These are phyloP conservation scores for Leccinum rimulosum DNA, from an alignment of 768 basidiomycete species.

Conservation along the genomic window DNA sequence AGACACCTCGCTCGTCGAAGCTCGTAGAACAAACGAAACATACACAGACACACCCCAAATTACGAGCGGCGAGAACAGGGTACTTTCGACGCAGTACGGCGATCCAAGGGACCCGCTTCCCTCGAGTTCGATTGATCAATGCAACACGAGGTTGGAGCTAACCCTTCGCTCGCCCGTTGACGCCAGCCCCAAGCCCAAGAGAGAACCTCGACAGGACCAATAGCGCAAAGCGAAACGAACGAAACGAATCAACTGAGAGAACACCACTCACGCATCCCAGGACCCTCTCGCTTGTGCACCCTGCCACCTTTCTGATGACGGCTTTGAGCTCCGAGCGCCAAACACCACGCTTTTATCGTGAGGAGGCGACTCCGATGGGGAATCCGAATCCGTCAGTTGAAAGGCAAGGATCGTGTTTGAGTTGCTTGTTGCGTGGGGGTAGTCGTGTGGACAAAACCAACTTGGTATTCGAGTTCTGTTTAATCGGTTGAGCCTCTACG, in stretches of 20 bases:
- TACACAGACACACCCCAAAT: not conserved
- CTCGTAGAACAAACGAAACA: slow-evolving; percentile 2
- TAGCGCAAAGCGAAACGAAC: not conserved
- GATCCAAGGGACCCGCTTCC: slow-evolving; percentile 3
- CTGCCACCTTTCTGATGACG: slow-evolving; percentile 51
- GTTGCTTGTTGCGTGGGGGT: slow-evolving; percentile 55
- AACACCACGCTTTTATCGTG: slow-evolving; percentile 45
- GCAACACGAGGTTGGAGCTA: slow-evolving; percentile 1
- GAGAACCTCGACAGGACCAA: slow-evolving; percentile 3
- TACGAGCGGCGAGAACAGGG: slow-evolving; percentile 13
- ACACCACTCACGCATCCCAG: slow-evolving; percentile 59
- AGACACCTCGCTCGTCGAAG: slow-evolving; percentile 17
- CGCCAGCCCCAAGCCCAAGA: not conserved
- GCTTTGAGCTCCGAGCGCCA: slow-evolving; percentile 49
- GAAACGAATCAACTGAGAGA: not conserved
- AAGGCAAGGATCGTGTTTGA: slow-evolving; percentile 66
- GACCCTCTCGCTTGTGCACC: slow-evolving; percentile 50
- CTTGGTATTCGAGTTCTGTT: not conserved
- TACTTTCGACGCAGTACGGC: not conserved
- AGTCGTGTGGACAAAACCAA: slow-evolving; percentile 30
- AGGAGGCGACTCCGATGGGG: slow-evolving; percentile 42
- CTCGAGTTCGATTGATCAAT: slow-evolving; percentile 19
- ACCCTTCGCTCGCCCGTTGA: not conserved
- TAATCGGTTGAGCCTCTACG: not conserved
- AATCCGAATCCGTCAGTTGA: slow-evolving; percentile 59